Conservation (phyloP, 352 stramenopile genomes). For the Globisporangium emineosum region DNA sequence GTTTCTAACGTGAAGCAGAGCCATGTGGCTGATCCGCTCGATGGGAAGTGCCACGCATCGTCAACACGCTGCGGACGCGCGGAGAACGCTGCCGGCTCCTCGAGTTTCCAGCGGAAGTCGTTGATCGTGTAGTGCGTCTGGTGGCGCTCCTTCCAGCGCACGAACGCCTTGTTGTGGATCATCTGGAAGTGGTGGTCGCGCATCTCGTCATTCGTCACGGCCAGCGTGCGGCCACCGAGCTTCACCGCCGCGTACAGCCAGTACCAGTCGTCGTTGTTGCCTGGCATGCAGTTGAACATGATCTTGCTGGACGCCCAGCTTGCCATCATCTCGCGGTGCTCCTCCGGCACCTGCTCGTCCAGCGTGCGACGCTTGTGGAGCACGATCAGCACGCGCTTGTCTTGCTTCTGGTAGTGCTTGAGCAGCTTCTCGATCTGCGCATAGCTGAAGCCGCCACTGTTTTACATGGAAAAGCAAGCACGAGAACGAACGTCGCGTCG, state of each 20-base stretch:
- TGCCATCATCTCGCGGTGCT: conserved; percentile 68
- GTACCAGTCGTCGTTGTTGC: conserved; percentile 99
- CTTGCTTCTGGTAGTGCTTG: conserved; percentile 83
- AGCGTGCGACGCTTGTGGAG: conserved; percentile 95
- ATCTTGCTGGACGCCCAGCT: conserved; percentile 64
- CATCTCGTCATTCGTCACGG: conserved; percentile 99
- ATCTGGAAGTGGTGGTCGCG: conserved; percentile 99
- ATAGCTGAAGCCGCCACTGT: conserved; percentile 92
- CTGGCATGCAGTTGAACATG: conserved; percentile 91
- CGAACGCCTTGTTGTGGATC: conserved; percentile 93
- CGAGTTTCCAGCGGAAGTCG: conserved; percentile 35
- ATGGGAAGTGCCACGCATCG: conserved; percentile 70
- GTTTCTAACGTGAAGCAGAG: conserved; percentile 40
- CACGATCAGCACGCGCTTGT: conserved; percentile 92
- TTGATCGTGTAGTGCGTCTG: conserved; percentile 91
- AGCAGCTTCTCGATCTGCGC: conserved; percentile 94
- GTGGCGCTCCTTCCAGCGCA: conserved; percentile 96
- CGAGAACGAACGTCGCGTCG: not conserved
- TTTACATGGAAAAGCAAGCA: conserved; percentile 6
- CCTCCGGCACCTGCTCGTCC: conserved; percentile 80
- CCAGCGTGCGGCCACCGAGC: conserved; percentile 70
- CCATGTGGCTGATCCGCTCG: conserved; percentile 30
- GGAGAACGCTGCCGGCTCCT: conserved; percentile 65
- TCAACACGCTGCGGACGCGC: conserved; percentile 52
- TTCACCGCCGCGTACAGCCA: conserved; percentile 96